Evolutionary conservation across 2,329 filamentous ascomycete genomes (phyloP).

Genomic region (Fusarium anguioides): DNA sequence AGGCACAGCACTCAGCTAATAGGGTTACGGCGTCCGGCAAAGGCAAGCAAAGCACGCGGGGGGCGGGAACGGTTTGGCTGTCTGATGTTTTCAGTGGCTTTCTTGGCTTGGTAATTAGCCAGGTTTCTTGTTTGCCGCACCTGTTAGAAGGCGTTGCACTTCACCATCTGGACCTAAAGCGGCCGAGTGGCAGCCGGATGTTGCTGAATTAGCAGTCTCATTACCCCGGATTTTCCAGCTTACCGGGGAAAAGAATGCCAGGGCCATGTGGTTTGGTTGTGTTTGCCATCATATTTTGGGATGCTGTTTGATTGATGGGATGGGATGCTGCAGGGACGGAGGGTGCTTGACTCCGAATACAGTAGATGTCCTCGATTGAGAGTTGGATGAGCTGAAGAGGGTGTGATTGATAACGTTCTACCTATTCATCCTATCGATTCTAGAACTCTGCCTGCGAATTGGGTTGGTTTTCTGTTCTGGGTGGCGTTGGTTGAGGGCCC

Average conservation of each 20-base stretch:
- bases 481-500: conserved; percentile 29
- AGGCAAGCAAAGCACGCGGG: conserved; percentile 36
- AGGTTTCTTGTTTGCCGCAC: conserved; percentile 41
- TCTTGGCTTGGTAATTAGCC: conserved; percentile 31
- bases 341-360: background rate
- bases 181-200: conserved; percentile 24
- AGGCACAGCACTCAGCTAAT: too few species aligned
- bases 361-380: too few species aligned
- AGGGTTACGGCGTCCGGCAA: conserved; percentile 35
- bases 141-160: conserved; percentile 37
- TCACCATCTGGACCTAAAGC: conserved; percentile 38
- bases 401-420: conserved; percentile 4
- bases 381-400: background rate
- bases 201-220: conserved; percentile 35
- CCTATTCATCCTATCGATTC: conserved; percentile 8
- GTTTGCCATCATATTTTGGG: conserved; percentile 28
- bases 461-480: background rate
- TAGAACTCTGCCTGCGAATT: conserved; percentile 19
- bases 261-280: conserved; percentile 21
- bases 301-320: conserved; percentile 23
- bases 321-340: conserved; percentile 33
- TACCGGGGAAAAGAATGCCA: conserved; percentile 37
- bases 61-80: conserved; percentile 17
- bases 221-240: conserved; percentile 42
- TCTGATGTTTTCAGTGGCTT: conserved; percentile 28